A percentile compares a stretch with the other conserved stretches of the same genome.
These are phyloP conservation scores for Thyridium curvatum DNA, from an alignment of 2,329 filamentous ascomycete genomes.

Conservation along the genomic window DNA sequence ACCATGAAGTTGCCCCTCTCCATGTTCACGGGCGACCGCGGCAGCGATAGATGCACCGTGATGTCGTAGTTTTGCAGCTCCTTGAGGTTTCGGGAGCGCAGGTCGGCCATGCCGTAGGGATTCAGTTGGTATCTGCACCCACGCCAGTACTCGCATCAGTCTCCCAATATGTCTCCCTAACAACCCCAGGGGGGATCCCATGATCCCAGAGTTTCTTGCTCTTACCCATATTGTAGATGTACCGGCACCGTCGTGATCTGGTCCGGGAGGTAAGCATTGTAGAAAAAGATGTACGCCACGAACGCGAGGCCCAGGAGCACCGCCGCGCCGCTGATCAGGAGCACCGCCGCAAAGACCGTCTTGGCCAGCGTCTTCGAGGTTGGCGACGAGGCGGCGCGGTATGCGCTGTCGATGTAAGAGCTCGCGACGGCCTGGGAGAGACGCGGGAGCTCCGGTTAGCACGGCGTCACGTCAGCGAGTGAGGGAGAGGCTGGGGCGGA, in stretches of 20 bases:
- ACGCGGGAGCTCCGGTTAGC: no score
- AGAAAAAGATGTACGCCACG: conserved; percentile 45
- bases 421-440: conserved; percentile 1
- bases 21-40: conserved; percentile 70
- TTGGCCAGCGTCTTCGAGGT: conserved; percentile 44
- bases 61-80: conserved; percentile 81
- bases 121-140: conserved; percentile 36
- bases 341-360: conserved; percentile 37
- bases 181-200: no score
- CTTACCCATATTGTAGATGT: conserved; percentile 55
- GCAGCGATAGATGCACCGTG: conserved; percentile 66
- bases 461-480: no score
- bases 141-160: no score
- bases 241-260: conserved; percentile 45
- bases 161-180: no score
- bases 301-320: conserved; percentile 41
- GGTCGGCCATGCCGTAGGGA: conserved; percentile 44
- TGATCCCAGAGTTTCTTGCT: no score
- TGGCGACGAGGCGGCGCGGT: conserved; percentile 19
- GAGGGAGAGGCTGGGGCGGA: no score
- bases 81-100: conserved; percentile 49
- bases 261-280: conserved; percentile 50
- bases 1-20: conserved; percentile 93
- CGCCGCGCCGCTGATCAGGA: conserved; percentile 35
- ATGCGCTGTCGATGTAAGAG: conserved; percentile 21